Evolutionary conservation across 2,329 filamentous ascomycete genomes (phyloP).

Genomic region (Penicillium sp.): DNA sequence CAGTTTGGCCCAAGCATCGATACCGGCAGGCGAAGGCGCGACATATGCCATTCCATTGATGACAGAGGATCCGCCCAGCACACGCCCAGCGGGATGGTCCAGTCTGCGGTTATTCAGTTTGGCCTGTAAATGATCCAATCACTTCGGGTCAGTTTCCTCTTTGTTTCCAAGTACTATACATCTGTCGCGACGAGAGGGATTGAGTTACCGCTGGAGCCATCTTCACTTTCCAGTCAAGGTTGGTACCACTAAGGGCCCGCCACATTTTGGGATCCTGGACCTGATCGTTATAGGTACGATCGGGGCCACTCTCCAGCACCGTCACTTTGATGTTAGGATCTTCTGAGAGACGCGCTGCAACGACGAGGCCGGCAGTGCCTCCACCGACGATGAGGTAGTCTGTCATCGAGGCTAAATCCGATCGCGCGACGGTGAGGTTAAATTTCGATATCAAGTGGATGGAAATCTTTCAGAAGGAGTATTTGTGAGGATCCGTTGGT

Average conservation of each 20-base stretch:
- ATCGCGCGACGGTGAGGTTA: neutral
- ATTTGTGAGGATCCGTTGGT: no score
- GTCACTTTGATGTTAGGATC: slow-evolving; percentile 4
- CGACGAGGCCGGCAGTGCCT: slow-evolving; percentile 13
- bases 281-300: slow-evolving; percentile 7
- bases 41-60: slow-evolving; percentile 27
- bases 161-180: no score
- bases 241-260: slow-evolving; percentile 5
- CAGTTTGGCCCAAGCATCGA: slow-evolving; percentile 29
- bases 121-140: neutral
- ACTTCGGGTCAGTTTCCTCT: neutral
- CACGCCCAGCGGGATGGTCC: slow-evolving; percentile 29
- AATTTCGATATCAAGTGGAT: neutral
- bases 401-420: neutral
- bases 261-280: slow-evolving; percentile 7
- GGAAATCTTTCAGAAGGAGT: no score
- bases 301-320: slow-evolving; percentile 12
- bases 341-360: slow-evolving; percentile 15
- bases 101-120: slow-evolving; percentile 13
- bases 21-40: slow-evolving; percentile 39
- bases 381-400: slow-evolving; percentile 15
- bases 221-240: slow-evolving; percentile 15
- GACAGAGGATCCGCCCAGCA: slow-evolving; percentile 14
- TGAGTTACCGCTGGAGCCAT: slow-evolving; percentile 6
- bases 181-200: no score